Percentiles rank a stretch among this genome's conserved stretches.
phyloP scores from a whole-genome alignment of 2,329 filamentous ascomycete genomes.

The Calonectria pteridis region DNA sequence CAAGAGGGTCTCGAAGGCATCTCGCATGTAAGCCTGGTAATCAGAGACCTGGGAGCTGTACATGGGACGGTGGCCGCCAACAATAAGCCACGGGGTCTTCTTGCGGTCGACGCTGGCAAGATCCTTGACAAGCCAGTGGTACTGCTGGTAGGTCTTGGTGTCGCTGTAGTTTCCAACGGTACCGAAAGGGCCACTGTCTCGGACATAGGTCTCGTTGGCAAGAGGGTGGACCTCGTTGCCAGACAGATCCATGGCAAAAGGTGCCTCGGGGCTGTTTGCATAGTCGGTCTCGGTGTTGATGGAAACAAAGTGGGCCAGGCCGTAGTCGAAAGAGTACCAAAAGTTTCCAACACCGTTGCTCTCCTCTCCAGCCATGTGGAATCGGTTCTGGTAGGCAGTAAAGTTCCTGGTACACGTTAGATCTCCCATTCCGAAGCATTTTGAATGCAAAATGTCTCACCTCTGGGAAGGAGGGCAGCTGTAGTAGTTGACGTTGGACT shows the following conservation, averaged over 20 bases:
- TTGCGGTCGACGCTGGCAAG: slow-evolving; percentile 57
- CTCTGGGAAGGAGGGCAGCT: slow-evolving; percentile 64
- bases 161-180: slow-evolving; percentile 53
- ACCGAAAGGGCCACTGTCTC: slow-evolving; percentile 63
- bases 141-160: slow-evolving; percentile 59
- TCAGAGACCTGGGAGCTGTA: slow-evolving; percentile 57
- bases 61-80: slow-evolving; percentile 63
- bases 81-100: slow-evolving; percentile 62
- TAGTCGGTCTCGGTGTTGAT: slow-evolving; percentile 64
- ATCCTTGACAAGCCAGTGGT: slow-evolving; percentile 60
- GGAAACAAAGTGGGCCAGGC: slow-evolving; percentile 62
- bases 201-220: slow-evolving; percentile 57
- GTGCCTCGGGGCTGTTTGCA: slow-evolving; percentile 38
- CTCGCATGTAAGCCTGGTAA: slow-evolving; percentile 58
- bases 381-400: slow-evolving; percentile 63
- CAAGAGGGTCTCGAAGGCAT: slow-evolving; percentile 59
- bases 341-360: slow-evolving; percentile 63
- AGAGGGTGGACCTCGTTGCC: slow-evolving; percentile 56
- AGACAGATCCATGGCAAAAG: slow-evolving; percentile 56
- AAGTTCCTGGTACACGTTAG: slow-evolving; percentile 50
- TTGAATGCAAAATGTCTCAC: not conserved
- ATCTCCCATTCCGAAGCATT: not conserved
- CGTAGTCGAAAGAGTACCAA: slow-evolving; percentile 65
- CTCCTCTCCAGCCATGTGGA: slow-evolving; percentile 63
- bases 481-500: slow-evolving; percentile 59